Conservation (phyloP, 208 protist species). For the Trypanosoma brucei region DNA sequence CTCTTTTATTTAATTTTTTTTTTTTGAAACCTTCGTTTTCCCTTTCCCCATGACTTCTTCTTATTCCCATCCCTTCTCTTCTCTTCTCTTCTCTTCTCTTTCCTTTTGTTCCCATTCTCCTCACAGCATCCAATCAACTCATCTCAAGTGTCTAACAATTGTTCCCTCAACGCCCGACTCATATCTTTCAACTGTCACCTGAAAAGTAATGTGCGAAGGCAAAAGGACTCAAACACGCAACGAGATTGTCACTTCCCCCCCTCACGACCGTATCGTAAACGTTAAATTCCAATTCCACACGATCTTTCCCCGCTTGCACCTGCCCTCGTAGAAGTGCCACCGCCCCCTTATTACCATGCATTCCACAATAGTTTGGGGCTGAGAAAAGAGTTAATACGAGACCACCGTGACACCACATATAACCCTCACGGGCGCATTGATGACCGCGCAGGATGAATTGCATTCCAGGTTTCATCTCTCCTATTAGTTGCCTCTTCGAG, state of each 20-base stretch:
- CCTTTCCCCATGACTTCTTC: no score
- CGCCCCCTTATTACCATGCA: conserved; percentile 66
- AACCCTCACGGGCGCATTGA: conserved; percentile 90
- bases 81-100: no score
- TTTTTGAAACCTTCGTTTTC: no score
- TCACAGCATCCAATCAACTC: no score
- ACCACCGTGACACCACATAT: conserved; percentile 50
- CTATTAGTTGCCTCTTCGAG: conserved; percentile 52
- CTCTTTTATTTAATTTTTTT: no score
- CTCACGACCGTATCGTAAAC: conserved; percentile 36
- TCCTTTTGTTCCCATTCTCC: no score
- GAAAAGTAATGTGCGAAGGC: conserved; percentile 3
- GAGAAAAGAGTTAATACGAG: conserved; percentile 76
- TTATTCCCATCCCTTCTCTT: no score
- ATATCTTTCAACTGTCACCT: conserved; percentile 1
- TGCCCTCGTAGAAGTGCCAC: conserved; percentile 57
- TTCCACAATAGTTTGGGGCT: conserved; percentile 83
- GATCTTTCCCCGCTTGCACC: conserved; percentile 29
- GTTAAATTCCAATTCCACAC: conserved; percentile 59
- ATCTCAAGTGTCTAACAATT: no score
- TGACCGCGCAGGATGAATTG: conserved; percentile 94
- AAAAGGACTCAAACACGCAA: neutral
- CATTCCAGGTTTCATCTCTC: conserved; percentile 90
- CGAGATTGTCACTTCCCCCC: conserved; percentile 3
- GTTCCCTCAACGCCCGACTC: no score